Conservation (phyloP, 352 stramenopile genomes). For the Globisporangium okanoganense region DNA sequence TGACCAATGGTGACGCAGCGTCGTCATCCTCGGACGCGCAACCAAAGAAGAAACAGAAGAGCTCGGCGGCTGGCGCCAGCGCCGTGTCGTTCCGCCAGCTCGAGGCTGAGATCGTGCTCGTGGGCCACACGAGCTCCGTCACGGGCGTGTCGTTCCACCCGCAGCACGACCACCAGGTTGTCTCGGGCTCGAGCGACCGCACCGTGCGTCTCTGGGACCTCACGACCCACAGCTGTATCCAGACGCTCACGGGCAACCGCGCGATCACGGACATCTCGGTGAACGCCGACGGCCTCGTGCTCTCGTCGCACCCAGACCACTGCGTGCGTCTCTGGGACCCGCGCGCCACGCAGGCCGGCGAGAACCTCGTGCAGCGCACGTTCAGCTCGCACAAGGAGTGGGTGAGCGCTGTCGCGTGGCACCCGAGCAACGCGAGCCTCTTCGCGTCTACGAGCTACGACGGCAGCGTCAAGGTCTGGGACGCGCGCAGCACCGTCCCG, state of each 20-base stretch:
- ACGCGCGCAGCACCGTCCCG: constrained; percentile 66
- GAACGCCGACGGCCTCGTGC: constrained; percentile 52
- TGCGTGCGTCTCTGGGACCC: constrained; percentile 83
- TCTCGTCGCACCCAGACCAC: constrained; percentile 78
- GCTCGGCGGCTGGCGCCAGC: constrained; percentile 15
- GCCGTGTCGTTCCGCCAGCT: constrained; percentile 63
- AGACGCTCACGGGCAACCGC: constrained; percentile 73
- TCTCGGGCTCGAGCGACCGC: constrained; percentile 68
- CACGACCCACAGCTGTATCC: constrained; percentile 61
- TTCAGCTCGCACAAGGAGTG: constrained; percentile 85
- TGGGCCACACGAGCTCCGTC: constrained; percentile 75
- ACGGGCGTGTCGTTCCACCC: constrained; percentile 71
- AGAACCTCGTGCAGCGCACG: constrained; percentile 72
- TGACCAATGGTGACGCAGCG: constrained; percentile 12
- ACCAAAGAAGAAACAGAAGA: constrained; percentile 72
- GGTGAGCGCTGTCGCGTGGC: constrained; percentile 76
- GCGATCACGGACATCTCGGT: constrained; percentile 73
- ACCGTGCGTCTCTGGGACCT: constrained; percentile 79
- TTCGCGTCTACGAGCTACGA: constrained; percentile 80
- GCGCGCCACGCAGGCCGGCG: constrained; percentile 55
- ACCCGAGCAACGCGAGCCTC: constrained; percentile 47
- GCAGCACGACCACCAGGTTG: constrained; percentile 41
- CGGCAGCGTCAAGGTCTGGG: constrained; percentile 79
- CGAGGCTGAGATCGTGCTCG: constrained; percentile 69
- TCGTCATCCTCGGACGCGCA: constrained; percentile 21